A percentile compares a stretch with the other conserved stretches of the same genome.
Evolutionary conservation across 306 rosid genomes (phyloP).

Genomic region (Dicorynia guianensis): DNA sequence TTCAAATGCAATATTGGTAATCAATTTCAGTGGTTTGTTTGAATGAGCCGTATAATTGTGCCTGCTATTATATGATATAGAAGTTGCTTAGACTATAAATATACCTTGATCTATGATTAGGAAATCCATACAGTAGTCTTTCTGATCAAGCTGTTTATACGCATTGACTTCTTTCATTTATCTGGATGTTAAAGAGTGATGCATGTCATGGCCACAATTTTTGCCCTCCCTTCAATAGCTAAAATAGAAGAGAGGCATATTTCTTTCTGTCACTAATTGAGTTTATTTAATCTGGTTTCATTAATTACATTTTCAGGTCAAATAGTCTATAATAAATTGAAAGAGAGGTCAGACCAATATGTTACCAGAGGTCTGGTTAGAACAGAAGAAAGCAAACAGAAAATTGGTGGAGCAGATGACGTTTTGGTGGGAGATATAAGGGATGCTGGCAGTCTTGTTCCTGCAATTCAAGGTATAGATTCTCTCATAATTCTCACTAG

Average conservation of each 20-base stretch:
- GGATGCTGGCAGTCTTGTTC: constrained; percentile 64
- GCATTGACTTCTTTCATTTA: constrained; percentile 7
- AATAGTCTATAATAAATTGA: constrained; percentile 73
- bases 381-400: constrained; percentile 87
- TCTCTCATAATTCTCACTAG: constrained; percentile 90
- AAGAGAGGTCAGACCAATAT: constrained; percentile 76
- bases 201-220: not conserved
- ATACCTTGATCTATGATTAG: constrained; percentile 7
- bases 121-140: not conserved
- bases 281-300: constrained; percentile 22
- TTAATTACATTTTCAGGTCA: constrained; percentile 69
- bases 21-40: not conserved
- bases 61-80: not conserved
- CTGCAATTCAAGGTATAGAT: constrained; percentile 84
- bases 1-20: not conserved
- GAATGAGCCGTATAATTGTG: not conserved
- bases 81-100: not conserved
- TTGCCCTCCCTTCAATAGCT: not conserved
- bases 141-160: constrained; percentile 18
- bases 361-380: constrained; percentile 89
- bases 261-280: not conserved
- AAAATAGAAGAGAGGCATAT: not conserved
- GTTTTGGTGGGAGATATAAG: constrained; percentile 85
- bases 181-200: not conserved
- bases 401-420: constrained; percentile 74